These are phyloP conservation scores for Podila epigama DNA, from an alignment of 192 early-diverging fungal genomes.

Conservation along the genomic window DNA sequence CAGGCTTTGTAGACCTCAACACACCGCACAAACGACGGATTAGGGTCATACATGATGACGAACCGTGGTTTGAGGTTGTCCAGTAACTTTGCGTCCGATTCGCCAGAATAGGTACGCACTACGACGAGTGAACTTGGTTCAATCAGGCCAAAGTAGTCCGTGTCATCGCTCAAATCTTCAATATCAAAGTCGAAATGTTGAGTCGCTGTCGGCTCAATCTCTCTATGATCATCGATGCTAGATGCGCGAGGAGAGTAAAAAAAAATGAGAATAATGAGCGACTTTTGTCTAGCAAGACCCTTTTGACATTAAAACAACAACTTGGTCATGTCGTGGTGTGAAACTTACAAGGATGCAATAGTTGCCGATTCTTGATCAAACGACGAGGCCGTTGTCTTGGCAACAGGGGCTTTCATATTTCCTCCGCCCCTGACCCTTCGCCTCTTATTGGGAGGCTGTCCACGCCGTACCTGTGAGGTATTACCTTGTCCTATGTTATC, in stretches of 20 bases:
- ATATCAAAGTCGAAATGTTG: conserved; percentile 55
- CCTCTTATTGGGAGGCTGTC: conserved; percentile 56
- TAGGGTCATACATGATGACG: conserved; percentile 93
- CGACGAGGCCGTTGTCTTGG: conserved; percentile 5
- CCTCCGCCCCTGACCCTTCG: conserved; percentile 50
- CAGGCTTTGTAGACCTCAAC: conserved; percentile 74
- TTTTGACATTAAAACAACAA: too few relatives aligned
- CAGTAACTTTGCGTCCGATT: conserved; percentile 71
- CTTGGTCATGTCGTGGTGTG: too few relatives aligned
- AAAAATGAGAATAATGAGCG: background rate
- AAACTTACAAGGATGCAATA: conserved; percentile 53
- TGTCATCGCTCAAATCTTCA: conserved; percentile 42
- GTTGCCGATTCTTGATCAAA: conserved; percentile 51
- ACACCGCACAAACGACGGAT: conserved; percentile 85
- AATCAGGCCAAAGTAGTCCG: conserved; percentile 58
- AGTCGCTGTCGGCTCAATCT: background rate
- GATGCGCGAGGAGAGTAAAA: background rate
- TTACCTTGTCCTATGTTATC: too few relatives aligned
- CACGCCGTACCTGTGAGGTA: conserved; percentile 5
- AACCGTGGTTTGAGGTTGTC: conserved; percentile 74
- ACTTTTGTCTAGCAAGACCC: too few relatives aligned
- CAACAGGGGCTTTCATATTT: conserved; percentile 11
- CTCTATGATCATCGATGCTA: conserved; percentile 24
- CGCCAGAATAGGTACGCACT: conserved; percentile 64
- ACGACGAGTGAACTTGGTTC: conserved; percentile 57